phyloP scores from a whole-genome alignment of 352 stramenopile genomes.

The Saprolegnia diclina region DNA sequence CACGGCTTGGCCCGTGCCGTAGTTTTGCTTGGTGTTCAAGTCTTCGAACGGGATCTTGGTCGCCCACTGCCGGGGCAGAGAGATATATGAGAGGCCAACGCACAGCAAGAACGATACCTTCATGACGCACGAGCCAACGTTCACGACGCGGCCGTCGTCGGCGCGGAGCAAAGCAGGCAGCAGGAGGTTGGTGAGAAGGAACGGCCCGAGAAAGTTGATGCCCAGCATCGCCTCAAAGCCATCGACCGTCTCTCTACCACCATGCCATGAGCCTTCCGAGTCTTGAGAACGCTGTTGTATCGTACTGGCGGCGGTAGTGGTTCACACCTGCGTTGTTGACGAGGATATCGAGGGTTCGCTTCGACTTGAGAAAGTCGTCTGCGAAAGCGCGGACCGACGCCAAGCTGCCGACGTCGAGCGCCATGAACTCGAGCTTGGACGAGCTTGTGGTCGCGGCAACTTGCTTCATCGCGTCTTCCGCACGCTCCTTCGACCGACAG shows the following conservation, averaged over 20 bases:
- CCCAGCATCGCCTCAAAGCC: constrained; percentile 40
- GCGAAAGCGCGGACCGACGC: constrained; percentile 31
- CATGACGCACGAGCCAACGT: constrained; percentile 27
- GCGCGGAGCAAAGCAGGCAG: constrained; percentile 2
- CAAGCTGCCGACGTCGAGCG: constrained; percentile 36
- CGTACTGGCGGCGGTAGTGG: constrained; percentile 18
- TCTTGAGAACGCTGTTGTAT: too few species aligned
- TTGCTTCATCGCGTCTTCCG: constrained; percentile 13
- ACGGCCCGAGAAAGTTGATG: constrained; percentile 42
- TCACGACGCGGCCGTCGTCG: constrained; percentile 15
- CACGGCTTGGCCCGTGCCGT: constrained; percentile 10
- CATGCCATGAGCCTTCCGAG: neutral
- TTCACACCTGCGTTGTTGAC: constrained; percentile 44
- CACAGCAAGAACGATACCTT: constrained; percentile 5
- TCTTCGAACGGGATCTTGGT: constrained; percentile 22
- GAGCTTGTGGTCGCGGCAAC: neutral
- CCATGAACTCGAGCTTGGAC: constrained; percentile 14
- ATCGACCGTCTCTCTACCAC: constrained; percentile 30
- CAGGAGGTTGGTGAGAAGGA: constrained; percentile 33
- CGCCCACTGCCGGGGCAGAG: constrained; percentile 1
- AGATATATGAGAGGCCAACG: neutral
- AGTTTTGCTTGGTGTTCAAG: constrained; percentile 21
- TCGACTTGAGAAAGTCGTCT: constrained; percentile 20
- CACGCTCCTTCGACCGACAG: constrained; percentile 21
- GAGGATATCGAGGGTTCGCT: constrained; percentile 31